Conservation (phyloP, 768 basidiomycete genomes). For the Xerocomellus dryophilus region DNA sequence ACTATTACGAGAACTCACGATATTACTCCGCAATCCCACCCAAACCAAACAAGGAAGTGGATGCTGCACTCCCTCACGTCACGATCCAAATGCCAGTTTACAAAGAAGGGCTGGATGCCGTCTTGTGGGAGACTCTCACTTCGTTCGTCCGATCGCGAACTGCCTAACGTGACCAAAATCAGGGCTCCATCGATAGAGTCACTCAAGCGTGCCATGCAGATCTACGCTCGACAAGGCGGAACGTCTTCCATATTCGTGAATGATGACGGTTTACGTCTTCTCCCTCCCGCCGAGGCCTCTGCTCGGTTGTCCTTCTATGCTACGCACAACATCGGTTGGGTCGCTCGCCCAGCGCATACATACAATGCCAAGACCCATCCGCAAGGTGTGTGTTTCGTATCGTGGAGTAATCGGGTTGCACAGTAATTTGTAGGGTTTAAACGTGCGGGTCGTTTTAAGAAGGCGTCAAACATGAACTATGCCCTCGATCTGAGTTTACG, state of each 20-base stretch:
- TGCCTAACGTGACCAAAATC: neutral
- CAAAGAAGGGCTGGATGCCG: constrained; percentile 51
- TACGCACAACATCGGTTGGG: constrained; percentile 56
- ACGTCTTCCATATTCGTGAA: constrained; percentile 56
- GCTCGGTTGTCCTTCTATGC: constrained; percentile 52
- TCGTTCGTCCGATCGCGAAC: neutral
- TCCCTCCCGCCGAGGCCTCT: constrained; percentile 45
- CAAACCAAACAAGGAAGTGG: constrained; percentile 41
- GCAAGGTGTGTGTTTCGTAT: constrained; percentile 35
- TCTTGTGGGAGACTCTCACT: constrained; percentile 39
- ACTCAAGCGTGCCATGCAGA: constrained; percentile 58
- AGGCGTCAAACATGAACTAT: constrained; percentile 91
- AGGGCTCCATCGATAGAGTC: constrained; percentile 50
- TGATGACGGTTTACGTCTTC: constrained; percentile 58
- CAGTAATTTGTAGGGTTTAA: constrained; percentile 23
- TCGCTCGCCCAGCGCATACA: constrained; percentile 53
- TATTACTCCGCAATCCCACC: constrained; percentile 51
- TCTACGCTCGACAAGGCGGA: constrained; percentile 65
- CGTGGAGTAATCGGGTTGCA: constrained; percentile 35
- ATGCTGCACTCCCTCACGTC: constrained; percentile 45
- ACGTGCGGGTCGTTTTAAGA: constrained; percentile 82
- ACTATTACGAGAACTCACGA: constrained; percentile 48
- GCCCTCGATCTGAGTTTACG: constrained; percentile 48
- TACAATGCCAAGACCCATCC: constrained; percentile 43
- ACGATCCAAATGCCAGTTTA: constrained; percentile 59